Base-by-base conservation (phyloP, 495 filamentous ascomycete genomes). In the Penicilliopsis zonata region DNA sequence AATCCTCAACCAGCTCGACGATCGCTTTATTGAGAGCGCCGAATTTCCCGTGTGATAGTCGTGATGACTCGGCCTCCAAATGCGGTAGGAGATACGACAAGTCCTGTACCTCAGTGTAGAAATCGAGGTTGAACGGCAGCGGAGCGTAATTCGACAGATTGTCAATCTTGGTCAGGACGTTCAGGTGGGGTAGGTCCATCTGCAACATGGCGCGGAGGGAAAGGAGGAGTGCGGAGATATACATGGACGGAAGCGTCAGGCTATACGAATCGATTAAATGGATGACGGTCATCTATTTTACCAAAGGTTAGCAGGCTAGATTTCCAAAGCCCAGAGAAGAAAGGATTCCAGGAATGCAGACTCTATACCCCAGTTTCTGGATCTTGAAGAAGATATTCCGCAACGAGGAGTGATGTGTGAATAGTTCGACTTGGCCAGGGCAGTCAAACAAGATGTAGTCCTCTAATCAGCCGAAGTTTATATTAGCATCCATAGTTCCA, bases 81-180 rank as follows among this genome's bases (percentile, higher is more conserved):
- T 78, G 63, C 0, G 88, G 86, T 5, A 90, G 67, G 12, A 98
- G 72, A 41, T 93, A 82, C 2, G 66, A 67, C 4, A 98, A 74
- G 36, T 94, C 85, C 56, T 96, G 85, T n/a, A 95, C 86, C 49
- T 98, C 90, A 32, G 90, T 94, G 57, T 96, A 98, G 53, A 76
- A 98, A 41, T 94, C 86, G 21, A 98, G 72, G 43, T 88, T 87
- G 65, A 98, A 95, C 0, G 86, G 82, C 0, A 96, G 73, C 6
- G 78, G 72, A 25, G 78, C 70, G 48, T 93, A 94, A 42, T 72
- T 69, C 8, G 69, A 61, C 18, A 96, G 62, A 40, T 90, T 92
- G 59, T 98, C 90, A 55, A 98, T 93, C 59, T 98, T 98, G 13
- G 86, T 94, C 15, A 98, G 69, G 35, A 96, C 82, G 52, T 98